These are phyloP conservation scores for Bodo saltans DNA, from an alignment of 78 protist genomes.

Conservation along the genomic window DNA sequence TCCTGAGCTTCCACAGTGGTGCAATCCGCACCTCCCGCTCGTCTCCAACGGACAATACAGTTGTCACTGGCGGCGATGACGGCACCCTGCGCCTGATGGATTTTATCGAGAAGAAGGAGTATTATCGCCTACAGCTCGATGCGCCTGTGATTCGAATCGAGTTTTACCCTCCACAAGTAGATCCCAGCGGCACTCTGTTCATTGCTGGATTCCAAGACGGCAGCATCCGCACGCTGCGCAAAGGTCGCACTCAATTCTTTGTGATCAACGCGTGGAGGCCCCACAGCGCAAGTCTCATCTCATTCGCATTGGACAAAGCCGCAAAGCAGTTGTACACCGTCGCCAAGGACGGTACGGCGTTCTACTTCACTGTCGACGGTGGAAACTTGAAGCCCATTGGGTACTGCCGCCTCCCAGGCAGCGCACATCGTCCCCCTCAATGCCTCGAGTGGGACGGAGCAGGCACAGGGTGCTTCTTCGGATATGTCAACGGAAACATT, in stretches of 20 bases:
- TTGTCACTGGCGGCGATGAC: conserved; percentile 45
- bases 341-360: conserved; percentile 42
- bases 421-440: too few relatives aligned
- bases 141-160: too few relatives aligned
- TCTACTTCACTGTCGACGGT: conserved; percentile 25
- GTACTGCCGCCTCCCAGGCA: not conserved
- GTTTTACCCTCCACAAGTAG: too few relatives aligned
- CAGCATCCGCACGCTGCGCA: conserved; percentile 18
- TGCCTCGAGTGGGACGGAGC: conserved; percentile 36
- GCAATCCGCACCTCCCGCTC: not conserved
- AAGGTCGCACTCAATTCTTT: not conserved
- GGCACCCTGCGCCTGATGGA: conserved; percentile 52
- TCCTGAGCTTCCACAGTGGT: not conserved
- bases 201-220: conserved; percentile 59
- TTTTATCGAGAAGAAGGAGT: not conserved
- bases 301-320: not conserved
- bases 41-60: conserved; percentile 37
- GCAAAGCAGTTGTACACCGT: conserved; percentile 40
- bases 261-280: conserved; percentile 42
- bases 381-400: conserved; percentile 33
- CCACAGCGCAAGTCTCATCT: conserved; percentile 28
- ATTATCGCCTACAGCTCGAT: too few relatives aligned
- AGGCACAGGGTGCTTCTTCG: not conserved
- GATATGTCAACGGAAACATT: conserved; percentile 19
- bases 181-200: conserved; percentile 8